Percentiles rank a stretch among this genome's conserved stretches.
phyloP scores from a whole-genome alignment of 1,284 basidiomycete genomes.

The Austroboletus sp. region DNA sequence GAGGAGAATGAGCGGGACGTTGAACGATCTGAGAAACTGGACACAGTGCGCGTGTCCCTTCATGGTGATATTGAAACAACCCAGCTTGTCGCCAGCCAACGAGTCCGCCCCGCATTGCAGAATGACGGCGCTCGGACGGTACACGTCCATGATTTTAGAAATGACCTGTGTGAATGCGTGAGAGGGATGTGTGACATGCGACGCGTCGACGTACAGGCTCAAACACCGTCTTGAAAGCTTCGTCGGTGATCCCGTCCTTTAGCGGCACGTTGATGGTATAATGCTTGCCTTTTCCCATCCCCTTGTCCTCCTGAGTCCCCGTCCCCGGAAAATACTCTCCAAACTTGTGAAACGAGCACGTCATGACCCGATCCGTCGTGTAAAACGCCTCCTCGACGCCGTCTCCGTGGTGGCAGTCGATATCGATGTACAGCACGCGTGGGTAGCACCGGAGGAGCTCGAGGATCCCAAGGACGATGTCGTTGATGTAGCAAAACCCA shows the following conservation, averaged over 20 bases:
- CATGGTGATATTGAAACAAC: conserved; percentile 95
- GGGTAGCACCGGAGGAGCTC: conserved; percentile 78
- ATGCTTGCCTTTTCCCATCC: conserved; percentile 79
- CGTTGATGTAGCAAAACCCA: conserved; percentile 97
- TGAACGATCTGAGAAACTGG: conserved; percentile 76
- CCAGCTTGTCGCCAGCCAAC: conserved; percentile 90
- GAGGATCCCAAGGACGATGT: conserved; percentile 86
- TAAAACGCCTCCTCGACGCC: conserved; percentile 99
- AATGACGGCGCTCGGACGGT: conserved; percentile 81
- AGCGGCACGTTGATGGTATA: conserved; percentile 93
- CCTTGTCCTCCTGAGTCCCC: conserved; percentile 79
- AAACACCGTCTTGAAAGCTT: conserved; percentile 76
- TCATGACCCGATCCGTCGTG: conserved; percentile 95
- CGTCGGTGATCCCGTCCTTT: conserved; percentile 89
- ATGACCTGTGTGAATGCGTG: conserved; percentile 54
- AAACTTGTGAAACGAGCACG: conserved; percentile 91
- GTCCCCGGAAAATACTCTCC: conserved; percentile 98
- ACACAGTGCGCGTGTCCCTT: conserved; percentile 90
- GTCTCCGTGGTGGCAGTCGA: conserved; percentile 97
- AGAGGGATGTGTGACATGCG: neutral
- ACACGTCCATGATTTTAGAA: conserved; percentile 84
- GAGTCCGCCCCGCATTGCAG: conserved; percentile 97
- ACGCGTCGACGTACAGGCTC: conserved; percentile 61
- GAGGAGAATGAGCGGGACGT: conserved; percentile 84
- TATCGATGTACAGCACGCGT: conserved; percentile 94